phyloP scores from a whole-genome alignment of 73 alveolate species.

The Paramecium octaurelia region DNA sequence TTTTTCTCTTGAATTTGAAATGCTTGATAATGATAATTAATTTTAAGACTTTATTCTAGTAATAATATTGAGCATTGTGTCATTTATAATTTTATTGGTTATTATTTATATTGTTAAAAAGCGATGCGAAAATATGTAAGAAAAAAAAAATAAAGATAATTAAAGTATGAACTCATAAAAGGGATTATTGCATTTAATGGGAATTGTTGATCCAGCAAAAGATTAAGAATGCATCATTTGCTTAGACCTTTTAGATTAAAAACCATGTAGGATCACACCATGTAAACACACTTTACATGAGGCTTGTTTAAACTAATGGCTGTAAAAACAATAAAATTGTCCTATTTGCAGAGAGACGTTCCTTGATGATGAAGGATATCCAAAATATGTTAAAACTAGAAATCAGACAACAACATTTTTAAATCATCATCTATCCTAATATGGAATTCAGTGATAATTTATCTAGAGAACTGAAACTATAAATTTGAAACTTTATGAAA shows the following conservation, averaged over 20 bases:
- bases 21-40: background rate
- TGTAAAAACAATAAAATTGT: background rate
- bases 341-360: background rate
- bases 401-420: background rate
- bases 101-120: background rate
- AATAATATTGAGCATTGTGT: background rate
- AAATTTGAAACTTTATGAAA: background rate
- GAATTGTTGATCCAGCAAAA: constrained; percentile 21
- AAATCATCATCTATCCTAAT: background rate
- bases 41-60: background rate
- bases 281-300: constrained; percentile 36
- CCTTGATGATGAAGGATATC: background rate
- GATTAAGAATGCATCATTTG: constrained; percentile 26
- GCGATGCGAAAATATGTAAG: background rate
- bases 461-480: background rate
- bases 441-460: background rate
- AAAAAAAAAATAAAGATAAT: background rate
- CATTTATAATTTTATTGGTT: background rate
- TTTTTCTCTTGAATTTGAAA: background rate
- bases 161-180: background rate
- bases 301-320: background rate
- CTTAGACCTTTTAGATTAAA: background rate
- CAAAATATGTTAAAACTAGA: background rate
- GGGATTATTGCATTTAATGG: background rate
- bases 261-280: background rate